Base-by-base conservation (phyloP, 768 basidiomycete species). In the Lentinula boryana region DNA sequence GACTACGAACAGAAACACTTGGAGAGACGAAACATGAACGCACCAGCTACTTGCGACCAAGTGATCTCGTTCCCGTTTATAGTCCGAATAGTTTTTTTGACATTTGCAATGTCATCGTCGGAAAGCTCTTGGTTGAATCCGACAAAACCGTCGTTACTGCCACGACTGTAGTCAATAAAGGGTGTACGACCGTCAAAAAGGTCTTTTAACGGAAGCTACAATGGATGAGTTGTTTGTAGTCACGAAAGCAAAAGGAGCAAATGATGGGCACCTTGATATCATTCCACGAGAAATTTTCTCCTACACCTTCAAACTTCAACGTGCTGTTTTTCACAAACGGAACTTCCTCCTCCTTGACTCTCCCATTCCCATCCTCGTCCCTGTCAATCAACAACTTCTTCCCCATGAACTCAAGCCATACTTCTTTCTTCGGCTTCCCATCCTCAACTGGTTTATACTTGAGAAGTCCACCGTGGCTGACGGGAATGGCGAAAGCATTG, bases 331-430 rank as follows among this genome's bases (percentile, higher is more conserved):
- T 78, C 21, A 81, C 76, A 65, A 76, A 80, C n/a, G 83, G 81
- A 27, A 84, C 75, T 48, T 83, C 81, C 48, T 76, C 84, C 62
- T 85, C 79, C 43, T 84, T 83, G 65, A 90, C 87, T 56, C 76
- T 79, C 6, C 87, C 87, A 56, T 81, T 79, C 1, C 83, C 86
- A 41, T 80, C 83, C 50, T 84, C 81, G 56, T 85, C 84, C 46
- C 83, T 74, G 57, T 84, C 76, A 58, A 91, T 86, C 57, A 82
- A 80, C 56, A 93, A 71, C 62, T 85, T 87, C 50, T 75, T 78
- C 8, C 89, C 90, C 74, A 93, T 79, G 71, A 90, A 90, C 64
- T 92, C 86, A 55, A 93, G 80, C 62, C 80, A 85, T 1, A 91
- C 76, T 53, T 91, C 86, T 16, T 83, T 84, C 64, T 77, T 72